phyloP scores from a whole-genome alignment of 768 basidiomycete species.

The Amanita thiersii region DNA sequence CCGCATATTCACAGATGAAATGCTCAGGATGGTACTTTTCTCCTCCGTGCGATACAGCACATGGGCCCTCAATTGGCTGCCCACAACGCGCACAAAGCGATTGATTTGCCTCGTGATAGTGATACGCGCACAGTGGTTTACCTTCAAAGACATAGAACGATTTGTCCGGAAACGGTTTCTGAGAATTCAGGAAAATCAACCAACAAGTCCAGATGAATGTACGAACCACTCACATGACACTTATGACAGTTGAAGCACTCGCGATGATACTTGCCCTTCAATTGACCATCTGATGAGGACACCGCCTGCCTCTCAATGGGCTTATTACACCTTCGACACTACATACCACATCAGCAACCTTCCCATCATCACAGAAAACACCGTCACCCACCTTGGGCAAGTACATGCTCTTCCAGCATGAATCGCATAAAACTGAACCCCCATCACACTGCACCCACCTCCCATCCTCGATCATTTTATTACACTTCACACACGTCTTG shows the following conservation, averaged over 20 bases:
- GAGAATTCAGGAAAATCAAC: constrained; percentile 7
- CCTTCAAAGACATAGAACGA: constrained; percentile 89
- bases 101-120: constrained; percentile 88
- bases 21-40: constrained; percentile 86
- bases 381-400: constrained; percentile 66
- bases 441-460: constrained; percentile 76
- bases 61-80: constrained; percentile 89
- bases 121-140: constrained; percentile 85
- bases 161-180: constrained; percentile 89
- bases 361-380: constrained; percentile 4
- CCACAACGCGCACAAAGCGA: constrained; percentile 80
- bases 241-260: constrained; percentile 85
- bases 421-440: constrained; percentile 76
- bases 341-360: constrained; percentile 5
- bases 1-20: constrained; percentile 70
- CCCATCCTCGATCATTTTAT: constrained; percentile 64
- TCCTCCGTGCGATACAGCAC: constrained; percentile 77
- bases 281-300: constrained; percentile 84
- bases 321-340: constrained; percentile 83
- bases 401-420: constrained; percentile 96
- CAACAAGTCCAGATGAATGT: constrained; percentile 6
- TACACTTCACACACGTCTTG: constrained; percentile 61
- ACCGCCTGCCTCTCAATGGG: constrained; percentile 91
- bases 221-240: constrained; percentile 67
- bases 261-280: constrained; percentile 93